Conservation (phyloP, 2,329 filamentous ascomycete species). For the Juglanconis juglandina region DNA sequence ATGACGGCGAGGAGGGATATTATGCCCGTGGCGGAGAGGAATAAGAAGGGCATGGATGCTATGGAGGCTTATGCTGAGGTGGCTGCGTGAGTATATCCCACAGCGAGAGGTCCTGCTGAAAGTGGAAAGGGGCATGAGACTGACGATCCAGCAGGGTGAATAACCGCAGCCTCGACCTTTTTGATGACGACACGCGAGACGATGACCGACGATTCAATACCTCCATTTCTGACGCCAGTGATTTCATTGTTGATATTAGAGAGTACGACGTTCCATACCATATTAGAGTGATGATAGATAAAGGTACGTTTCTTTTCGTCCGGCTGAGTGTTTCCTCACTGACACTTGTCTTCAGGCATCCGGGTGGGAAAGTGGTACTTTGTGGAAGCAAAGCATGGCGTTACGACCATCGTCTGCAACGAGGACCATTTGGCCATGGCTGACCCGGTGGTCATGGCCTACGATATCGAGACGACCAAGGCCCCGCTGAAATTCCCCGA, state of each 20-base stretch:
- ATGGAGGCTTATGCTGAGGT: constrained; percentile 99
- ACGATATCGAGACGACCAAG: constrained; percentile 97
- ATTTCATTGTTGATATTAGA: constrained; percentile 96
- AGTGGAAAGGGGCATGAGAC: constrained; percentile 17
- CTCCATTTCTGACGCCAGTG: constrained; percentile 80
- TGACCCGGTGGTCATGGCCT: constrained; percentile 98
- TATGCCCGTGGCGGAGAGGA: constrained; percentile 89
- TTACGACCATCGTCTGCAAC: constrained; percentile 77
- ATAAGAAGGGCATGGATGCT: constrained; percentile 91
- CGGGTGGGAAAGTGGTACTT: constrained; percentile 96
- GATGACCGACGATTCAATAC: constrained; percentile 75
- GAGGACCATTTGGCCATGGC: constrained; percentile 85
- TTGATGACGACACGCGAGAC: constrained; percentile 80
- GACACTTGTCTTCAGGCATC: constrained; percentile 62
- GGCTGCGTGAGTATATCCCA: constrained; percentile 61
- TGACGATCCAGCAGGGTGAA: constrained; percentile 50
- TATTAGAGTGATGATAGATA: constrained; percentile 96
- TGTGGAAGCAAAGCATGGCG: constrained; percentile 88
- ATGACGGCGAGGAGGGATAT: constrained; percentile 80
- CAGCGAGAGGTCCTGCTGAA: not conserved
- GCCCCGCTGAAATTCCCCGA: constrained; percentile 95
- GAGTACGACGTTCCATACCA: constrained; percentile 99
- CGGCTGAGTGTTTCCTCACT: not conserved
- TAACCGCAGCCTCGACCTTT: constrained; percentile 82
- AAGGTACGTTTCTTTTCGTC: constrained; percentile 22